Percentiles rank a stretch among this genome's conserved stretches.
phyloP scores from a whole-genome alignment of 73 alveolate genomes.

The Diophrys sp. region DNA sequence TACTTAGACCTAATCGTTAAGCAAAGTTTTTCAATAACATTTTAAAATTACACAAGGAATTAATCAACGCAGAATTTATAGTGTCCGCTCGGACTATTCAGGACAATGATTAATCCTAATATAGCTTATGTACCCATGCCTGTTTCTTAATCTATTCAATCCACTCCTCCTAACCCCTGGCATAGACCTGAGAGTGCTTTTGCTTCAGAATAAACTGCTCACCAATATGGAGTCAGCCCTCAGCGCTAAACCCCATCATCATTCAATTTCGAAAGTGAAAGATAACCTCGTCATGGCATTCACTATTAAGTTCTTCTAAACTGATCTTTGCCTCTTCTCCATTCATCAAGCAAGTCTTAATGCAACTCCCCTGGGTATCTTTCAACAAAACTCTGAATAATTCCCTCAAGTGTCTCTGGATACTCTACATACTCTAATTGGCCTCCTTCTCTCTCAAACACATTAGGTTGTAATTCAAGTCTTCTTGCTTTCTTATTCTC shows the following conservation, averaged over 20 bases:
- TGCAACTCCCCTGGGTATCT: slow-evolving; percentile 62
- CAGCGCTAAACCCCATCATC: not conserved
- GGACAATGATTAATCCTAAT: too few relatives aligned
- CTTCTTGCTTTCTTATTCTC: slow-evolving; percentile 51
- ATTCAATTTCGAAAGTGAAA: not conserved
- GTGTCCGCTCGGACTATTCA: too few relatives aligned
- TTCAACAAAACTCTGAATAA: slow-evolving; percentile 57
- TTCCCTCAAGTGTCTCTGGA: slow-evolving; percentile 70
- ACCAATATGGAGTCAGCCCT: not conserved
- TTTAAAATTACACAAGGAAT: too few relatives aligned
- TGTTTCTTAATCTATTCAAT: too few relatives aligned
- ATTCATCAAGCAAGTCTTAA: slow-evolving; percentile 55
- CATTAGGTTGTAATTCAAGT: slow-evolving; percentile 51
- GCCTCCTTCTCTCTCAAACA: slow-evolving; percentile 29
- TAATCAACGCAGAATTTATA: too few relatives aligned
- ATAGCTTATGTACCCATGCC: too few relatives aligned
- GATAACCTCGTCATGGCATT: too few relatives aligned
- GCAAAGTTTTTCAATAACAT: not conserved
- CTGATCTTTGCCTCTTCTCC: slow-evolving; percentile 49
- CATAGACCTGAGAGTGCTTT: too few relatives aligned
- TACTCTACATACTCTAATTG: slow-evolving; percentile 43
- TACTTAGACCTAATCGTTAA: not conserved
- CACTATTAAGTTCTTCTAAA: not conserved
- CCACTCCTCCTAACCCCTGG: too few relatives aligned
- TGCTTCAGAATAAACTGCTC: not conserved